These are phyloP conservation scores for Termitomyces sp. DNA, from an alignment of 768 basidiomycete genomes.

Conservation along the genomic window DNA sequence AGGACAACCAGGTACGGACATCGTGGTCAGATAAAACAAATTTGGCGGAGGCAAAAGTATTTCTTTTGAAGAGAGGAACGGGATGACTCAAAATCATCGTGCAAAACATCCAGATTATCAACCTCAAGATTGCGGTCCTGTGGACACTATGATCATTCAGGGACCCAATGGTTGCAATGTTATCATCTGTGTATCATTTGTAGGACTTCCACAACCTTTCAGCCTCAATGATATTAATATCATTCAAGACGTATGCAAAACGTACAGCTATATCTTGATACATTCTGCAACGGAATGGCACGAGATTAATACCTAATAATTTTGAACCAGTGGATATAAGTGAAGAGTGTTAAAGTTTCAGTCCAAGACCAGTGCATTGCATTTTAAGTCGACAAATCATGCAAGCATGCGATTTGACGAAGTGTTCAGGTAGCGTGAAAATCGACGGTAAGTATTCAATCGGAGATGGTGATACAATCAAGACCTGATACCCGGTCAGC, in stretches of 20 bases:
- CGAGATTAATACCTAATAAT: conserved; percentile 9
- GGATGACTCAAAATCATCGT: background rate
- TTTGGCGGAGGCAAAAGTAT: background rate
- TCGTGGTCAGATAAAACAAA: background rate
- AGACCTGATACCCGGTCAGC: conserved; percentile 74
- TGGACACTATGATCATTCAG: background rate
- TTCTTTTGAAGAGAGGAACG: background rate
- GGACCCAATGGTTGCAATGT: background rate
- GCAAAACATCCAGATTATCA: conserved; percentile 1
- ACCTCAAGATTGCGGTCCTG: background rate
- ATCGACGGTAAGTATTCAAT: background rate
- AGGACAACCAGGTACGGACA: background rate
- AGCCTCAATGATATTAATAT: background rate
- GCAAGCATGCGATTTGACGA: background rate
- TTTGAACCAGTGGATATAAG: background rate
- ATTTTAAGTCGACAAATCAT: background rate
- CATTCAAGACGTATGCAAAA: background rate
- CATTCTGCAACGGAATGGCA: conserved; percentile 1
- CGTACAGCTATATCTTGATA: conserved; percentile 3
- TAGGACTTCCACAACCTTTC: background rate
- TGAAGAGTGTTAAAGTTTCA: background rate
- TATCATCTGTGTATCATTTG: background rate
- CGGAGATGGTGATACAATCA: conserved; percentile 34
- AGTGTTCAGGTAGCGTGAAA: background rate
- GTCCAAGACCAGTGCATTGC: background rate